These are phyloP conservation scores for Bacidia rubella DNA, from an alignment of 495 filamentous ascomycete species.

Conservation along the genomic window DNA sequence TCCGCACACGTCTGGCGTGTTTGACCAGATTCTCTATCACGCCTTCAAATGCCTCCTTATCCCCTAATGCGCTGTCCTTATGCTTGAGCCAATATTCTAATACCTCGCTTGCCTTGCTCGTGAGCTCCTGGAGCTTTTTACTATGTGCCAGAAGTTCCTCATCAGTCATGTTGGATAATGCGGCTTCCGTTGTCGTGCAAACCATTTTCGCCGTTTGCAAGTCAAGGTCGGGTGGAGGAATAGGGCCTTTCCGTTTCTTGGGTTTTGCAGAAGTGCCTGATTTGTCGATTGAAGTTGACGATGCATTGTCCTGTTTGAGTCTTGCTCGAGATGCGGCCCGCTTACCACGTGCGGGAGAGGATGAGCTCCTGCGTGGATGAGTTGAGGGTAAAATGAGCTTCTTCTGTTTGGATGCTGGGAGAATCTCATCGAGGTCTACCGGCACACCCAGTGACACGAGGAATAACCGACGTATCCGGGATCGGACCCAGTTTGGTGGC, in stretches of 20 bases:
- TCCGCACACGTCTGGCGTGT: slow-evolving; percentile 79
- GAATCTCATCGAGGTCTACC: slow-evolving; percentile 91
- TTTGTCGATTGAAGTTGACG: slow-evolving; percentile 40
- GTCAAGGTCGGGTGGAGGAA: slow-evolving; percentile 63
- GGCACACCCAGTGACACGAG: slow-evolving; percentile 92
- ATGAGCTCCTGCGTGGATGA: slow-evolving; percentile 31
- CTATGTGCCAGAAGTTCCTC: slow-evolving; percentile 64
- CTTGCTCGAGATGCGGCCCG: slow-evolving; percentile 33
- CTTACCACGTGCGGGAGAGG: slow-evolving; percentile 30
- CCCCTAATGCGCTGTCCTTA: slow-evolving; percentile 68
- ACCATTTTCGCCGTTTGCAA: slow-evolving; percentile 62
- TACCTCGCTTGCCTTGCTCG: slow-evolving; percentile 55
- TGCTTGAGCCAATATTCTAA: slow-evolving; percentile 82
- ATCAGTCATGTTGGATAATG: slow-evolving; percentile 60
- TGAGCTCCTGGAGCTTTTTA: slow-evolving; percentile 51
- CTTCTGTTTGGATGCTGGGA: slow-evolving; percentile 93
- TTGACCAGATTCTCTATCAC: slow-evolving; percentile 97
- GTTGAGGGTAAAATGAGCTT: slow-evolving; percentile 88
- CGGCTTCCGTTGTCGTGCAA: slow-evolving; percentile 72
- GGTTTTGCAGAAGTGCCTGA: slow-evolving; percentile 24
- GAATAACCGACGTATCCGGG: slow-evolving; percentile 88
- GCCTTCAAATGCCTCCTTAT: slow-evolving; percentile 91
- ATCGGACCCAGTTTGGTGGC: slow-evolving; percentile 95
- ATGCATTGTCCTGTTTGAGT: slow-evolving; percentile 41
- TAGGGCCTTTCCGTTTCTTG: slow-evolving; percentile 42